Percentiles rank a stretch among this genome's conserved stretches.
phyloP scores from a whole-genome alignment of 768 basidiomycete genomes.

The Mycena pura region DNA sequence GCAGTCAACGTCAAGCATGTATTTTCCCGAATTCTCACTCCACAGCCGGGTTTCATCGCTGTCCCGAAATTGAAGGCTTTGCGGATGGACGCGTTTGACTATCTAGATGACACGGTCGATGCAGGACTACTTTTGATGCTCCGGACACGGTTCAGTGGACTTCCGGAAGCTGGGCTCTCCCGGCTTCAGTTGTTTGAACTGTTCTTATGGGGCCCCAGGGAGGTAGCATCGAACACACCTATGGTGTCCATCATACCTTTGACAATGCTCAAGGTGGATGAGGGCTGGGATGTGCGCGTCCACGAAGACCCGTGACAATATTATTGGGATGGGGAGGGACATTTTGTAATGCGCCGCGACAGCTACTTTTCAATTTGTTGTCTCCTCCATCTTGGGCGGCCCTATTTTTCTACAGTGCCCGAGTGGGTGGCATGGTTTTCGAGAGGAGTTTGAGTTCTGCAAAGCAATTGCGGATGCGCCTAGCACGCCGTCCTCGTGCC shows the following conservation, averaged over 20 bases:
- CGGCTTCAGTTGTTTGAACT: neutral
- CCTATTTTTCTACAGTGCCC: neutral
- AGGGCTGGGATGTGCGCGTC: neutral
- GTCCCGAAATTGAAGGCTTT: neutral
- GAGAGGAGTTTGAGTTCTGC: too few relatives aligned
- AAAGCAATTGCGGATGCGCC: too few relatives aligned
- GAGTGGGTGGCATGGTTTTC: too few relatives aligned
- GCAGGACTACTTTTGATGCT: conserved; percentile 5
- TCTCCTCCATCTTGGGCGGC: neutral
- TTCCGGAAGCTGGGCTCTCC: neutral
- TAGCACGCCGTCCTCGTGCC: too few relatives aligned
- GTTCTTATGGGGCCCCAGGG: neutral
- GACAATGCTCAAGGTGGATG: neutral
- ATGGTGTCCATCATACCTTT: neutral
- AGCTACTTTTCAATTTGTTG: neutral
- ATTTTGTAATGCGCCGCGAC: conserved; percentile 3
- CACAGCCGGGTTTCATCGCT: neutral
- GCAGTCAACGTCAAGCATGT: neutral
- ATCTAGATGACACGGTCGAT: neutral
- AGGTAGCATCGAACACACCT: too few relatives aligned
- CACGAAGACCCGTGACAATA: neutral
- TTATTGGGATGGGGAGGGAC: neutral
- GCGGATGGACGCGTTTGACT: neutral
- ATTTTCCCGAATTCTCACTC: neutral
- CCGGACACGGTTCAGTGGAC: neutral